Evolutionary conservation across 805 yeast genomes (phyloP).

Genomic region (Lipomyces yamadae): DNA sequence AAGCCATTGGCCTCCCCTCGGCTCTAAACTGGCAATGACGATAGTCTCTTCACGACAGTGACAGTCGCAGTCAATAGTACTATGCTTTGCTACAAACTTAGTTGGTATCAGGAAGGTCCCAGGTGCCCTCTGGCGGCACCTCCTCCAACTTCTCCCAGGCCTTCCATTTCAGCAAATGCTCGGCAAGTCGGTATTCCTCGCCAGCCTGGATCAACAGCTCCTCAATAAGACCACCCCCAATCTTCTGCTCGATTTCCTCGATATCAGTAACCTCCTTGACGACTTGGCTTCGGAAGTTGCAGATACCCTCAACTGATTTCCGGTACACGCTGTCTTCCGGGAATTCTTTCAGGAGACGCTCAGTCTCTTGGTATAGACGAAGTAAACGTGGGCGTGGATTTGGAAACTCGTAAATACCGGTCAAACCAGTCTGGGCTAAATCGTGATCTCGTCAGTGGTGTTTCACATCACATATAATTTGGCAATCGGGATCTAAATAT

Average conservation of each 20-base stretch:
- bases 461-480: neutral
- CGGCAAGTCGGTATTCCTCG: conserved; percentile 72
- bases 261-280: conserved; percentile 67
- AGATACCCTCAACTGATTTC: conserved; percentile 72
- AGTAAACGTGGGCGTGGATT: conserved; percentile 80
- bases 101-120: conserved; percentile 71
- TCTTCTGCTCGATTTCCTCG: conserved; percentile 69
- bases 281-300: conserved; percentile 67
- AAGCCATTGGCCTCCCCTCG: too few species aligned
- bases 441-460: neutral
- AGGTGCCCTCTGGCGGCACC: conserved; percentile 78
- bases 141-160: conserved; percentile 83
- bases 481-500: conserved; percentile 3
- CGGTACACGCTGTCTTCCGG: conserved; percentile 77
- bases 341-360: conserved; percentile 62
- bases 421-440: conserved; percentile 61
- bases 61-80: neutral
- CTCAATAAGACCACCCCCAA: conserved; percentile 84
- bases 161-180: conserved; percentile 69
- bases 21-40: neutral
- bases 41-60: neutral
- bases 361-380: conserved; percentile 71
- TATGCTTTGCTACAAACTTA: neutral
- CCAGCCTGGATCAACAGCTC: conserved; percentile 81
- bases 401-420: conserved; percentile 80